Conservation (phyloP, 441 rosid species). For the Metrosideros polymorpha region DNA sequence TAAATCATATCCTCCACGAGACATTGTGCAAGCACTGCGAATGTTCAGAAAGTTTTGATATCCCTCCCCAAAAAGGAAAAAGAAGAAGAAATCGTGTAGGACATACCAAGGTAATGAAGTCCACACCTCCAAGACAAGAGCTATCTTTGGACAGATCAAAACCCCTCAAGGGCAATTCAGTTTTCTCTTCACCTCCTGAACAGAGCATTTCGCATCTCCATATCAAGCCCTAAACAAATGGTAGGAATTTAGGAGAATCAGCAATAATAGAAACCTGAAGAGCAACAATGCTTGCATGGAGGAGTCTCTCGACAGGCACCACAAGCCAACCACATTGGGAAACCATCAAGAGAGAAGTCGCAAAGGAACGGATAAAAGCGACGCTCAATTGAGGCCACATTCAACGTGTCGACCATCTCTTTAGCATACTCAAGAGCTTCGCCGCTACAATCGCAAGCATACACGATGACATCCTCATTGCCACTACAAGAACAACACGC, state of each 20-base stretch:
- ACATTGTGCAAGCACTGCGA: background rate
- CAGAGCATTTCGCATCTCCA: background rate
- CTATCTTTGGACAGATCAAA: conserved; percentile 15
- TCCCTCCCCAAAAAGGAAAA: too few species aligned
- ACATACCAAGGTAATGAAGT: conserved; percentile 81
- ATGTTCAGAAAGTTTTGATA: background rate
- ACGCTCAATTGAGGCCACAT: conserved; percentile 4
- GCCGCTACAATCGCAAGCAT: conserved; percentile 81
- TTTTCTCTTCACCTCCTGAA: conserved; percentile 20
- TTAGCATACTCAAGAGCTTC: conserved; percentile 58
- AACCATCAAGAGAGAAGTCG: conserved; percentile 49
- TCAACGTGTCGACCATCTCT: conserved; percentile 25
- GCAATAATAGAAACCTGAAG: conserved; percentile 18
- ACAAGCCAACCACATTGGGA: conserved; percentile 61
- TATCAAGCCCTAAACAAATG: background rate
- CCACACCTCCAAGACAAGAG: conserved; percentile 56
- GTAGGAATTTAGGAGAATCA: background rate
- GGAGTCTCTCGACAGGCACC: conserved; percentile 25
- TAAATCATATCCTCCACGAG: background rate
- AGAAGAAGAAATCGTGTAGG: too few species aligned
- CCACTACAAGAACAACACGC: conserved; percentile 29
- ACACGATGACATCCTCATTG: conserved; percentile 37
- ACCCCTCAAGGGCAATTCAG: background rate
- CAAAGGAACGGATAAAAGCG: conserved; percentile 53
- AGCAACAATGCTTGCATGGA: conserved; percentile 8